These are phyloP conservation scores for Lipomyces japonicus DNA, from an alignment of 805 yeast species.

Conservation along the genomic window DNA sequence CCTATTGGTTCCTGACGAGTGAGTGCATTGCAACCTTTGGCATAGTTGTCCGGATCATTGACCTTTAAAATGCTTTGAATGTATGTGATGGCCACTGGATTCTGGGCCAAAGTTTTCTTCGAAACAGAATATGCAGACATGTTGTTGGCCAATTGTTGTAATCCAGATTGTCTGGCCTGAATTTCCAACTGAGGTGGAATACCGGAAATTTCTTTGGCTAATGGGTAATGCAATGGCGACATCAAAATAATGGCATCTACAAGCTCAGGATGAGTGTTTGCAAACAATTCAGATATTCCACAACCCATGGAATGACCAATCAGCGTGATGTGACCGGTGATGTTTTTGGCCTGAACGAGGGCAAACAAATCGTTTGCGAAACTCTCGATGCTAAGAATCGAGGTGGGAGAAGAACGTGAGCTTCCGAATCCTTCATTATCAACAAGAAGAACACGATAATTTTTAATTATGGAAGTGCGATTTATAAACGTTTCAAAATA, in stretches of 20 bases:
- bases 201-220: not conserved
- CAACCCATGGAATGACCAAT: slow-evolving; percentile 24
- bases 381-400: slow-evolving; percentile 1
- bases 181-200: not conserved
- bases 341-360: not conserved
- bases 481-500: slow-evolving; percentile 10
- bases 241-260: slow-evolving; percentile 9
- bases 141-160: not conserved
- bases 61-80: slow-evolving; percentile 10
- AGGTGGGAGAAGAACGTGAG: slow-evolving; percentile 9
- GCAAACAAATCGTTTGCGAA: slow-evolving; percentile 13
- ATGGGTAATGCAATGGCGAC: slow-evolving; percentile 17
- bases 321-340: slow-evolving; percentile 4
- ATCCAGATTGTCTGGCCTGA: slow-evolving; percentile 5
- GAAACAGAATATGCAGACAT: slow-evolving; percentile 3
- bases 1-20: slow-evolving; percentile 4
- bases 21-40: slow-evolving; percentile 11
- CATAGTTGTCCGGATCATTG: slow-evolving; percentile 16
- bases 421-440: slow-evolving; percentile 20
- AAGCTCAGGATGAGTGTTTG: slow-evolving; percentile 8
- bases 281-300: slow-evolving; percentile 11
- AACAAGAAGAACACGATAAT: slow-evolving; percentile 13
- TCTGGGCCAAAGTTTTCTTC: not conserved
- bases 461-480: slow-evolving; percentile 4
- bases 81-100: slow-evolving; percentile 18